Percentiles rank a stretch among this genome's conserved stretches.
phyloP scores from a whole-genome alignment of 768 basidiomycete species.

The Trametes cingulata region DNA sequence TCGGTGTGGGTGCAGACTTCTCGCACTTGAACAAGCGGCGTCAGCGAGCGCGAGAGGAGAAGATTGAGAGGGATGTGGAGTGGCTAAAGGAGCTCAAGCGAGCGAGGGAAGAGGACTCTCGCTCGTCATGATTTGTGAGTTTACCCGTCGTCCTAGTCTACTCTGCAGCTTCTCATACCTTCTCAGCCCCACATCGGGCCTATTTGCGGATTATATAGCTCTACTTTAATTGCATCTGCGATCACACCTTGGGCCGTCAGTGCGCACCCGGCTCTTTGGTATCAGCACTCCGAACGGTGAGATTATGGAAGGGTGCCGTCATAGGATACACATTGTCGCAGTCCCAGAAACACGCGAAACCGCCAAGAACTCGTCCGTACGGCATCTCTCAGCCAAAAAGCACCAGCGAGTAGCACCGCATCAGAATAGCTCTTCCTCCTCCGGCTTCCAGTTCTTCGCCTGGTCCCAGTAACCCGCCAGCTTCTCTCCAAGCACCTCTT shows the following conservation, averaged over 20 bases:
- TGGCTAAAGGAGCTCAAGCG: constrained; percentile 39
- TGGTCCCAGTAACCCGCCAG: constrained; percentile 93
- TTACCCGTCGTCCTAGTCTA: background rate
- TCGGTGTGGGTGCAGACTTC: constrained; percentile 52
- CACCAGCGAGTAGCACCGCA: too few relatives aligned
- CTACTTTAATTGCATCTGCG: too few relatives aligned
- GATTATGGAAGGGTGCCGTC: too few relatives aligned
- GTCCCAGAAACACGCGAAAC: background rate
- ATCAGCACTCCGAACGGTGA: too few relatives aligned
- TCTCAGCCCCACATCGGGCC: too few relatives aligned
- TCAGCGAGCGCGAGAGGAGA: constrained; percentile 45
- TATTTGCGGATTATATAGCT: too few relatives aligned
- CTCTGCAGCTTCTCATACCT: background rate
- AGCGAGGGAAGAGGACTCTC: constrained; percentile 22
- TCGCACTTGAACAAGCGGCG: constrained; percentile 59
- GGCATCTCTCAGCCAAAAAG: too few relatives aligned
- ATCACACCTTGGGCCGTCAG: too few relatives aligned
- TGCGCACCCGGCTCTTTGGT: too few relatives aligned
- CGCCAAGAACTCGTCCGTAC: background rate
- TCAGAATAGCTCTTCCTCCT: constrained; percentile 74
- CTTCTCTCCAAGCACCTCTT: constrained; percentile 83
- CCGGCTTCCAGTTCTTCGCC: constrained; percentile 86
- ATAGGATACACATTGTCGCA: too few relatives aligned
- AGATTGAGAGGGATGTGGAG: constrained; percentile 45
- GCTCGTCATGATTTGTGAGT: constrained; percentile 2